phyloP scores from a whole-genome alignment of 345 rosid genomes.

The Psidium friedrichsthalianum region DNA sequence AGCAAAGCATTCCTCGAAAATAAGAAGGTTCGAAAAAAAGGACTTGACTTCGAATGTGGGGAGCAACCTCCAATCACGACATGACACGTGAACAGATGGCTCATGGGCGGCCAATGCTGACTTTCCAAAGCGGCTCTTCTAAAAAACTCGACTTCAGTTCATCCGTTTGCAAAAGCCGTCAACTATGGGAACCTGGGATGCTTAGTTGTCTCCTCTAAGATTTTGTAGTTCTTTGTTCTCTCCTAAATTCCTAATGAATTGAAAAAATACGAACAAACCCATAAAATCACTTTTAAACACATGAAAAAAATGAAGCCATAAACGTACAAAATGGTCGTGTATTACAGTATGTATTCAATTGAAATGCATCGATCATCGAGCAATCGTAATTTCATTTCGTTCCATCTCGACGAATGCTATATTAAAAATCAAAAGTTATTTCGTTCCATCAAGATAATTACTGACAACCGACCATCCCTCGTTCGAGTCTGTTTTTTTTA shows the following conservation, averaged over 20 bases:
- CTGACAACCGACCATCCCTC: background rate
- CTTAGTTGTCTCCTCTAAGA: background rate
- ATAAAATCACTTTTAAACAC: background rate
- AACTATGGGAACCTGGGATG: background rate
- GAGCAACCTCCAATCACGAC: background rate
- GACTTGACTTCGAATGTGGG: background rate
- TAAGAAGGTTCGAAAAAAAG: background rate
- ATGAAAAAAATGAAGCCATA: background rate
- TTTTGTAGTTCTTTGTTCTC: background rate
- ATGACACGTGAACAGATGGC: conserved; percentile 5
- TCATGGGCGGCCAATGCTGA: conserved; percentile 11
- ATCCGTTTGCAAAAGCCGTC: background rate
- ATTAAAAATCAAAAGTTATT: too few species aligned
- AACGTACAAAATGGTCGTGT: background rate
- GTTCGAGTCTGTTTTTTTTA: rapidly evolving
- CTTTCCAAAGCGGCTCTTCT: background rate
- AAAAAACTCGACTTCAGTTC: background rate
- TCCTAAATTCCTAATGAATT: background rate
- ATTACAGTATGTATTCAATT: background rate
- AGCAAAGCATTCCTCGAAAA: background rate
- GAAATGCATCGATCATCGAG: too few species aligned
- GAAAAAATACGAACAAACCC: background rate
- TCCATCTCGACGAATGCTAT: too few species aligned
- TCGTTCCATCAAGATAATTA: too few species aligned
- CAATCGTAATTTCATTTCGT: background rate